Percentiles rank a stretch among this genome's conserved stretches.
Evolutionary conservation across 768 basidiomycete genomes (phyloP).

Genomic region (Serendipita sp.): DNA sequence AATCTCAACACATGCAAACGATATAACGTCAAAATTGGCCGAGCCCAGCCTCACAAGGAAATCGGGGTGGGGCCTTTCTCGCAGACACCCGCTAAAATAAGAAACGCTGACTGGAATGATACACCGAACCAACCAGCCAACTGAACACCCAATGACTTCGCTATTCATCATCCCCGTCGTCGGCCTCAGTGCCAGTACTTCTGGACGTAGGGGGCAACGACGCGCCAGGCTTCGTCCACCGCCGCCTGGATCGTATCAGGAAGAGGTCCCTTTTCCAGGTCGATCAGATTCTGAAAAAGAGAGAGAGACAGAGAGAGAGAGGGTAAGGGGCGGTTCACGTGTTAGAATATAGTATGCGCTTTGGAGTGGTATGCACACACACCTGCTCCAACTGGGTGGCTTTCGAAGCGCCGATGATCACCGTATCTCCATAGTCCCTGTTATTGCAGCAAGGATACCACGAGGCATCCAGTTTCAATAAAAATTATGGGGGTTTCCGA

Average conservation of each 20-base stretch:
- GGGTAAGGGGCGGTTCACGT: no score
- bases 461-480: not conserved
- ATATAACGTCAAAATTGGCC: no score
- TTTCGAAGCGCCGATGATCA: constrained; percentile 50
- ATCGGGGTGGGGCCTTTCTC: no score
- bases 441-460: not conserved
- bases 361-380: not conserved
- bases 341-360: not conserved
- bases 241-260: constrained; percentile 24
- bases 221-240: constrained; percentile 17
- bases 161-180: not conserved
- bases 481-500: no score
- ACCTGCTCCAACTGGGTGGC: constrained; percentile 40
- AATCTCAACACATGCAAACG: no score
- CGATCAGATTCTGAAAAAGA: constrained; percentile 27
- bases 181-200: not conserved
- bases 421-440: constrained; percentile 31
- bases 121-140: no score
- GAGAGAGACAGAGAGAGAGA: not conserved
- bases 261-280: constrained; percentile 43
- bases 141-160: no score
- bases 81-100: no score
- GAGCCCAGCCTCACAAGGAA: no score
- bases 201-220: constrained; percentile 1
- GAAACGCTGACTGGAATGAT: no score